Percentiles rank a stretch among this genome's conserved stretches.
Evolutionary conservation across 495 filamentous ascomycete genomes (phyloP).

Genomic region (Annulohypoxylon moriforme): DNA sequence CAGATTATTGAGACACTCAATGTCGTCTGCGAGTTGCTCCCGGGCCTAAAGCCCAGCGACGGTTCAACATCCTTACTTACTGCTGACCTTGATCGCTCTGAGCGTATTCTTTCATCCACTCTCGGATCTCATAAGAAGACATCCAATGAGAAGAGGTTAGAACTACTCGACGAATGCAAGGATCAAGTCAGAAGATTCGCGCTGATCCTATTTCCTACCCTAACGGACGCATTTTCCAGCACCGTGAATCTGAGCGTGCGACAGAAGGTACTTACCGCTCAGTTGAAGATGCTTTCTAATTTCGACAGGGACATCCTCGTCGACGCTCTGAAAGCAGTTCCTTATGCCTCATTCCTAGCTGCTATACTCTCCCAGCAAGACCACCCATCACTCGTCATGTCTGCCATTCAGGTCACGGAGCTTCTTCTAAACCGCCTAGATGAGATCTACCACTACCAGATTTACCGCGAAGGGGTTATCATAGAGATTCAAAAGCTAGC

Average conservation of each 20-base stretch:
- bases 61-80: constrained; percentile 43
- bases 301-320: constrained; percentile 83
- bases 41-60: constrained; percentile 68
- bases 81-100: constrained; percentile 43
- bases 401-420: constrained; percentile 88
- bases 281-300: constrained; percentile 99
- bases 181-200: constrained; percentile 90
- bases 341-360: constrained; percentile 97
- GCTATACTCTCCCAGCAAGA: constrained; percentile 97
- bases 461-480: constrained; percentile 97
- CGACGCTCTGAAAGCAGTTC: constrained; percentile 87
- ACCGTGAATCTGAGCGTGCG: constrained; percentile 97
- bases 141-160: constrained; percentile 79
- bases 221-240: constrained; percentile 97
- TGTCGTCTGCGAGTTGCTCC: constrained; percentile 96
- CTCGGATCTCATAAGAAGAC: constrained; percentile 64
- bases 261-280: constrained; percentile 94
- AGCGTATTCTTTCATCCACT: constrained; percentile 51
- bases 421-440: constrained; percentile 85
- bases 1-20: constrained; percentile 98
- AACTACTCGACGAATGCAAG: constrained; percentile 82
- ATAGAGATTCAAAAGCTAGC: constrained; percentile 87
- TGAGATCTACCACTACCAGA: constrained; percentile 91
- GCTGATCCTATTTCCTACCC: constrained; percentile 92
- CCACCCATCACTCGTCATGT: constrained; percentile 85